phyloP scores from a whole-genome alignment of 768 basidiomycete genomes.

The Nidularia pulvinata region DNA sequence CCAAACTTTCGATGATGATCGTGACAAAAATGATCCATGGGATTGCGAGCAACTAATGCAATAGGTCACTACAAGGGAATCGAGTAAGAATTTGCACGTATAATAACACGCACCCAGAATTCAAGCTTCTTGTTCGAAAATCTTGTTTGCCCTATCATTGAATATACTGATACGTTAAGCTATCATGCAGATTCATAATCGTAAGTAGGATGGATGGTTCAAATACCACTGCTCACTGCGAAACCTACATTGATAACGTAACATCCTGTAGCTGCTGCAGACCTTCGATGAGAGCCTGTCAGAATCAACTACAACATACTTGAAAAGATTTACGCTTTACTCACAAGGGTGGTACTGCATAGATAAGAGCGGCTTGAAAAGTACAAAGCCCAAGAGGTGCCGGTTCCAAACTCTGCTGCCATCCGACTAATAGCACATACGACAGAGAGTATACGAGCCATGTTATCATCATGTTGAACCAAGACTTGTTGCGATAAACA shows the following conservation, averaged over 20 bases:
- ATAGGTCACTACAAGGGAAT: background rate
- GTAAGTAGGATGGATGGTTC: too few relatives aligned
- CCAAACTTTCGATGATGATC: background rate
- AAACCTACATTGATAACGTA: too few relatives aligned
- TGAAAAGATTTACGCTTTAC: too few relatives aligned
- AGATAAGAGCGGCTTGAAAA: slow-evolving; percentile 1
- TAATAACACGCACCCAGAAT: background rate
- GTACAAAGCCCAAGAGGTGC: background rate
- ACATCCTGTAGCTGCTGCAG: too few relatives aligned
- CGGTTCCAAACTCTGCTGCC: slow-evolving; percentile 4
- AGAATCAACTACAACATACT: too few relatives aligned
- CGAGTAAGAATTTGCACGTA: background rate
- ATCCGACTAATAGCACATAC: slow-evolving; percentile 2
- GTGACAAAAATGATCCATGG: background rate
- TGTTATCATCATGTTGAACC: slow-evolving; percentile 4
- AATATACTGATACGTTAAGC: too few relatives aligned
- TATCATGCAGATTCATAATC: too few relatives aligned
- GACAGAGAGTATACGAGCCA: slow-evolving; percentile 2
- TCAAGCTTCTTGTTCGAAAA: background rate
- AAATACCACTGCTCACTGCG: too few relatives aligned
- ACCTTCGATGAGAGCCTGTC: too few relatives aligned
- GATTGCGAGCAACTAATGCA: background rate
- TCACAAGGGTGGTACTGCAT: slow-evolving; percentile 4
- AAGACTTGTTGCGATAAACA: slow-evolving; percentile 2
- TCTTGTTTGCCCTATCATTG: too few relatives aligned